phyloP scores from a whole-genome alignment of 2,329 filamentous ascomycete genomes.

The Xenoacremonium recifei region DNA sequence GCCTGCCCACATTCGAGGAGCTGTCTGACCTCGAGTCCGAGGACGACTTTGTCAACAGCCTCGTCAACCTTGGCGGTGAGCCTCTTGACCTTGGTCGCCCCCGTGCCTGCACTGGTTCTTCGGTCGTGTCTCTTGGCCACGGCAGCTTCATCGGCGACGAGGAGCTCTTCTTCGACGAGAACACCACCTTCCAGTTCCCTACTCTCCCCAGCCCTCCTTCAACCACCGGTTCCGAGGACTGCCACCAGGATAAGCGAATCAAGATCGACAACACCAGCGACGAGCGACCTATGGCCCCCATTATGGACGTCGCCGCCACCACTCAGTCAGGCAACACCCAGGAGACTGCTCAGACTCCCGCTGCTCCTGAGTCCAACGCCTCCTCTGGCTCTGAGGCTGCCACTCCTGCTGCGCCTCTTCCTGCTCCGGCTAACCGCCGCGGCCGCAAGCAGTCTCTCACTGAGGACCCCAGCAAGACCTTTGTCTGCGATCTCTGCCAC shows the following conservation, averaged over 20 bases:
- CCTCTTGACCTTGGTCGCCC: constrained; percentile 66
- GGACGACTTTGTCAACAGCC: constrained; percentile 72
- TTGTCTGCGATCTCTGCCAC: constrained; percentile 94
- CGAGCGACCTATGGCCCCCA: constrained; percentile 31
- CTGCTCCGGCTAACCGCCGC: constrained; percentile 75
- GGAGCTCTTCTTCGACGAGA: constrained; percentile 74
- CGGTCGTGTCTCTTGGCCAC: constrained; percentile 66
- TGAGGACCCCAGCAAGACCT: constrained; percentile 97
- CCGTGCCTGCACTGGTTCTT: constrained; percentile 66
- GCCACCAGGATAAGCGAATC: constrained; percentile 56
- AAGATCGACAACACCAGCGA: constrained; percentile 53
- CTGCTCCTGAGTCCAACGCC: constrained; percentile 36
- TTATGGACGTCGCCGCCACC: constrained; percentile 41
- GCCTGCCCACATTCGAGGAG: constrained; percentile 75
- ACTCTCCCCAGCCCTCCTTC: constrained; percentile 61
- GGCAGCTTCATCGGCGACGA: constrained; percentile 75
- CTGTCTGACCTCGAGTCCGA: constrained; percentile 89
- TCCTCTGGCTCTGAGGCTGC: constrained; percentile 45
- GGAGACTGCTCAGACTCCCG: constrained; percentile 33
- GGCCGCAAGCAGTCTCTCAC: constrained; percentile 98
- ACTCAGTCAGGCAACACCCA: constrained; percentile 35
- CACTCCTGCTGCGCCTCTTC: constrained; percentile 39
- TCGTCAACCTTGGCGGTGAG: constrained; percentile 62
- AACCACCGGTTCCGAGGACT: constrained; percentile 43
- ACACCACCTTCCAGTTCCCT: constrained; percentile 57